These are phyloP conservation scores for Pseudogymnoascus sp. DNA, from an alignment of 2,329 filamentous ascomycete species.

Conservation along the genomic window DNA sequence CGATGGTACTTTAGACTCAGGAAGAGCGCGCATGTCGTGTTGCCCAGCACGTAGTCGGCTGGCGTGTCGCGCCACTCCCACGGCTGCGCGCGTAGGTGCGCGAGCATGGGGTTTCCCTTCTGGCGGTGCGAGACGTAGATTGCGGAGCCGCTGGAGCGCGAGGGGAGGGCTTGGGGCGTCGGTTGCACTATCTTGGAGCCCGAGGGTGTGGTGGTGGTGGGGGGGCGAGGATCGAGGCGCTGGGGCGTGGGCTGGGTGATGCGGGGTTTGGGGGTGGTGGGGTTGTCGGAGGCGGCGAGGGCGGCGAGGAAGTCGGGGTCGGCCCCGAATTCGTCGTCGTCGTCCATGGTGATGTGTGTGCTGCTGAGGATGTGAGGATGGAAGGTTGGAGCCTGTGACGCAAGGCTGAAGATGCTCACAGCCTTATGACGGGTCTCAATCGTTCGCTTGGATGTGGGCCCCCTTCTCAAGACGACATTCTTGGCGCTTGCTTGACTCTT, in stretches of 20 bases:
- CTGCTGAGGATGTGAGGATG: neutral
- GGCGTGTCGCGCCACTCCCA: constrained; percentile 99
- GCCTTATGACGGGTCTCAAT: neutral
- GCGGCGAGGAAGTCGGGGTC: constrained; percentile 50
- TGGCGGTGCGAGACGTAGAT: constrained; percentile 89
- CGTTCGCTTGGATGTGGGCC: constrained; percentile 3
- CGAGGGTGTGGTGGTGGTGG: constrained; percentile 27
- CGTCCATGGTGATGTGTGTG: constrained; percentile 26
- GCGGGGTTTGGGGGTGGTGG: constrained; percentile 29
- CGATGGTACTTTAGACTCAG: constrained; percentile 95
- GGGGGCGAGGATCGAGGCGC: constrained; percentile 43
- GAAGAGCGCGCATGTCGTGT: constrained; percentile 85
- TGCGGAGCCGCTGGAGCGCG: constrained; percentile 56
- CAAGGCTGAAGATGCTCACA: neutral
- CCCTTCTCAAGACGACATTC: neutral
- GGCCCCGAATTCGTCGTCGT: constrained; percentile 48
- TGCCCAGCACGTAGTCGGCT: constrained; percentile 82
- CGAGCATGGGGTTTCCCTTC: constrained; percentile 88
- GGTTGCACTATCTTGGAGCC: constrained; percentile 67
- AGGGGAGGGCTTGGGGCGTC: constrained; percentile 74
- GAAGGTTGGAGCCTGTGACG: neutral
- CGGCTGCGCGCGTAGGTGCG: constrained; percentile 68
- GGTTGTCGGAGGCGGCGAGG: constrained; percentile 37
- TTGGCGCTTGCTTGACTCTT: neutral
- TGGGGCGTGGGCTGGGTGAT: constrained; percentile 45